A percentile compares a stretch with the other conserved stretches of the same genome.
phyloP scores from a whole-genome alignment of 1,284 basidiomycete species.

The Puccinia coronata region DNA sequence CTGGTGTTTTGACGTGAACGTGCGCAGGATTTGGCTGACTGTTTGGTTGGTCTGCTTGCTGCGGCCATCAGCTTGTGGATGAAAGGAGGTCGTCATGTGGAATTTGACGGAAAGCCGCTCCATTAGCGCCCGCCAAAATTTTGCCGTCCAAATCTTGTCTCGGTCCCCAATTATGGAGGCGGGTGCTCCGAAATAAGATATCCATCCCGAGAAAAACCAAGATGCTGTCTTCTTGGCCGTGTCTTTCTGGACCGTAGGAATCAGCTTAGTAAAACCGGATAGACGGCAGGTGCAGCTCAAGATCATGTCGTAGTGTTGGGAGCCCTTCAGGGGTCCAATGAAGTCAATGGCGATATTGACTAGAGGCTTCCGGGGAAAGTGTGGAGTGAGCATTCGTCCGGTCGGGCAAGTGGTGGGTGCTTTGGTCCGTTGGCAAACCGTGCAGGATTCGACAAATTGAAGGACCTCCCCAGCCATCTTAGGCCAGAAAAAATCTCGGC shows the following conservation, averaged over 20 bases:
- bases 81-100: slow-evolving; percentile 53
- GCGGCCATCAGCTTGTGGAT: slow-evolving; percentile 55
- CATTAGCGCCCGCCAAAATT: slow-evolving; percentile 40
- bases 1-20: not conserved
- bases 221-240: slow-evolving; percentile 8
- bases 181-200: not conserved
- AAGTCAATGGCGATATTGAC: not conserved
- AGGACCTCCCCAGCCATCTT: not conserved
- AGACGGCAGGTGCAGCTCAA: not conserved
- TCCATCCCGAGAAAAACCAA: not conserved
- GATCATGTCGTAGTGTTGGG: not conserved
- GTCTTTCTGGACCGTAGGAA: not conserved
- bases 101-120: slow-evolving; percentile 51
- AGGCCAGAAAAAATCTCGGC: slow-evolving; percentile 7
- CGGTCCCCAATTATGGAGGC: not conserved
- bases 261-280: not conserved
- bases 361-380: not conserved
- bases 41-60: slow-evolving; percentile 59
- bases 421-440: not conserved
- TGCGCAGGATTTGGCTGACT: not conserved
- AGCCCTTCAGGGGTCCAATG: not conserved
- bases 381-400: not conserved
- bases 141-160: not conserved
- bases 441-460: not conserved
- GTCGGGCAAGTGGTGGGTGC: not conserved